These are phyloP conservation scores for Dichomitus squalens DNA, from an alignment of 1,284 basidiomycete genomes.

Conservation along the genomic window DNA sequence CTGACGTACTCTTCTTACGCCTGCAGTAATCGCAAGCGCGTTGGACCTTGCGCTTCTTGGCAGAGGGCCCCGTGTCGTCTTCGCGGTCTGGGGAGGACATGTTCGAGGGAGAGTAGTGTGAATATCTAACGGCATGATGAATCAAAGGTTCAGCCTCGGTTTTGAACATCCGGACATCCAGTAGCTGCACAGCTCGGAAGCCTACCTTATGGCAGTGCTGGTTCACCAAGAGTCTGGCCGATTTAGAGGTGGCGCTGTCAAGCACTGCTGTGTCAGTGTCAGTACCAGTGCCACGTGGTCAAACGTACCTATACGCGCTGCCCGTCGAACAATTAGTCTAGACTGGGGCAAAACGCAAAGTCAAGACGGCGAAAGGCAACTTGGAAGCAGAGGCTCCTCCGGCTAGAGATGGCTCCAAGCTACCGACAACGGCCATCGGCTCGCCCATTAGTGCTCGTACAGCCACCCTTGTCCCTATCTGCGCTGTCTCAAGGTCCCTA, in stretches of 20 bases:
- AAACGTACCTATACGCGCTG: neutral
- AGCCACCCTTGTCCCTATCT: too few relatives aligned
- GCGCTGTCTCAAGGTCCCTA: too few relatives aligned
- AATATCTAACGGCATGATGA: neutral
- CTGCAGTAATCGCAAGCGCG: slow-evolving; percentile 76
- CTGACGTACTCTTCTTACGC: slow-evolving; percentile 66
- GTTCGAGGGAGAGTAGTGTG: neutral
- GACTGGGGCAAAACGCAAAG: neutral
- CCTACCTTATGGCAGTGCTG: neutral
- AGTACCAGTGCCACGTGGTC: neutral
- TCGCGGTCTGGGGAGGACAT: slow-evolving; percentile 1
- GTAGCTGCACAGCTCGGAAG: neutral
- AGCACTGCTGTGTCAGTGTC: too few relatives aligned
- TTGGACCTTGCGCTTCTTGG: slow-evolving; percentile 71
- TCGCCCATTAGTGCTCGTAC: too few relatives aligned
- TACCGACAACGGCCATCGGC: too few relatives aligned
- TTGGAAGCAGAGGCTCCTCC: neutral
- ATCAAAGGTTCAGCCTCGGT: neutral
- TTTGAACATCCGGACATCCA: neutral
- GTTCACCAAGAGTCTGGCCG: too few relatives aligned
- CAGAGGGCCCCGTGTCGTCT: neutral
- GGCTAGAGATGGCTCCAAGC: too few relatives aligned
- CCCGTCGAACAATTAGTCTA: neutral
- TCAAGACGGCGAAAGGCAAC: neutral
- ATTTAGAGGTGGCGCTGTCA: too few relatives aligned